Evolutionary conservation across 129 eudicot species (phyloP), one percentile per base, ranked within the genome.

Genomic region (Pulicaria dysenterica): DNA sequence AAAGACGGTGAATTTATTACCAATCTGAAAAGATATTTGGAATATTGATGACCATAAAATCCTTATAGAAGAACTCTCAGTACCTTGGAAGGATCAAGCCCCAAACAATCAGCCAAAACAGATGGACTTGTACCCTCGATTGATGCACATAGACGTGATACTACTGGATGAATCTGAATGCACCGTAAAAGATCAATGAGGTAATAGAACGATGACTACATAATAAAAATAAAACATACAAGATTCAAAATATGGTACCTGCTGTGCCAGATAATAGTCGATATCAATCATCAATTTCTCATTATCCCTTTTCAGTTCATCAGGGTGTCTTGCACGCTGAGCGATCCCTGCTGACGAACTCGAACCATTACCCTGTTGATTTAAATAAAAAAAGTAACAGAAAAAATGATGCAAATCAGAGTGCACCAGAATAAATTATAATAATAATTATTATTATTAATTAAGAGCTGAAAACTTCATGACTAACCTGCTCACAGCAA

Each of bases 271-370:
- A 82, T 95, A 95, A 81, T 95, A 95, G 70, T 90, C 96, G 41
- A 95, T 90, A 84, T 95, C 99, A 74, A 95, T 76, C 73, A 88
- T 88, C 91, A 96, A 90, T 13, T 86, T 86, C 31, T 70, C 91
- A 61, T 86, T 85, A 80, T 86, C 96, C 53, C 63, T 88, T 60
- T 73, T 91, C 54, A 95, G 79, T 83, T 95, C 99, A 72, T 95
- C 99, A 46, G 97, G 99, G 83, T 95, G 99, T 82, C 97, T 95
- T 79, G 99, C 97, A 51, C 99, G 89, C 79, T 90, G 97, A 73
- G 99, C 97, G 57, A 95, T 88, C 55, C 97, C 99, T 70, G 72
- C 74, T 12, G 98, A 87, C 70, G 86, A 64, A 72, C 78, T 81
- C 40, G 89, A 88, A 75, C 84, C 82, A 72, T 69, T 69, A 47